phyloP scores from a whole-genome alignment of 805 yeast genomes.

The Schizosaccharomyces lindneri region DNA sequence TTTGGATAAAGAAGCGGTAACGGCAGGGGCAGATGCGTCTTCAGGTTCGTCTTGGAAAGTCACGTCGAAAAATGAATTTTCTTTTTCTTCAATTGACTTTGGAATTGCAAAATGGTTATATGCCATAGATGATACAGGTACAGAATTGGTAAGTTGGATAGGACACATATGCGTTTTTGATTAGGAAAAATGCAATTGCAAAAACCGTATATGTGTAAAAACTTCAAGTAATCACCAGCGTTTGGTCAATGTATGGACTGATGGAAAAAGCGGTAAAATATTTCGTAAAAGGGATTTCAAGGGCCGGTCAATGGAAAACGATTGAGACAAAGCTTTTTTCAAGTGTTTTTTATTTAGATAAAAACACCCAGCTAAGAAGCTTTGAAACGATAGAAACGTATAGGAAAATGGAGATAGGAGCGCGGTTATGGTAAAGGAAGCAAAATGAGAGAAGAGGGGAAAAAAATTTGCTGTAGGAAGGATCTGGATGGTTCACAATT shows the following conservation, averaged over 20 bases:
- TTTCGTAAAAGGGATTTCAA: no score
- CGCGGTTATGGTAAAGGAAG: background rate
- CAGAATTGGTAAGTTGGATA: background rate
- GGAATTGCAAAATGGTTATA: background rate
- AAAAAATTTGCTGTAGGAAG: background rate
- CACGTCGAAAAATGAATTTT: background rate
- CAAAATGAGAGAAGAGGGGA: background rate
- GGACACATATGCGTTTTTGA: background rate
- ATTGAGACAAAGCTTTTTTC: no score
- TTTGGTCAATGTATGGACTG: no score
- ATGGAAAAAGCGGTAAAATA: no score
- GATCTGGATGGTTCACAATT: background rate
- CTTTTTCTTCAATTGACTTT: background rate
- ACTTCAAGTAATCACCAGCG: no score
- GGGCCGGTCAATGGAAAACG: no score
- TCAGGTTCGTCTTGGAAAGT: conserved; percentile 1
- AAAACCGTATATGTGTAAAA: no score
- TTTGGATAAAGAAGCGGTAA: background rate
- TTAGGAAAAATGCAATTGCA: no score
- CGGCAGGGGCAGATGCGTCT: background rate
- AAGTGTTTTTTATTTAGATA: no score
- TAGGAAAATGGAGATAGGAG: no score
- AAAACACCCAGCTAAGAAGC: no score
- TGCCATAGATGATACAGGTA: background rate
- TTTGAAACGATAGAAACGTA: no score